Evolutionary conservation across 2,329 filamentous ascomycete species (phyloP).

Genomic region (Fusarium decemcellulare): DNA sequence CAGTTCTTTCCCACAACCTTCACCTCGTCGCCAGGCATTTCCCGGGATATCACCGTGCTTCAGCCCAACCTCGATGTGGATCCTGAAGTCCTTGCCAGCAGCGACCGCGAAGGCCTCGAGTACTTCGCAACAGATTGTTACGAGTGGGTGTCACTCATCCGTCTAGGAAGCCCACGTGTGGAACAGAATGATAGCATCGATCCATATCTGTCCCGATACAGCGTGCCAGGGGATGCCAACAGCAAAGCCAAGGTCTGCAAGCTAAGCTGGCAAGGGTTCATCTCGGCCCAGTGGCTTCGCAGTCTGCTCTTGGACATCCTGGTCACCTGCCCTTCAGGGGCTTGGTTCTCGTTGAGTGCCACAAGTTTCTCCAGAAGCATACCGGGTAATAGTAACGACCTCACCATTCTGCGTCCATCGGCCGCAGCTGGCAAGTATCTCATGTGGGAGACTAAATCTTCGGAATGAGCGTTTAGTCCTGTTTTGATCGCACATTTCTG

Average conservation of each 20-base stretch:
- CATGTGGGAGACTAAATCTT: constrained; percentile 70
- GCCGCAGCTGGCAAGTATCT: constrained; percentile 67
- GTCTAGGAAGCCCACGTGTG: constrained; percentile 76
- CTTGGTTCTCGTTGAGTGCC: constrained; percentile 70
- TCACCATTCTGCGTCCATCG: constrained; percentile 68
- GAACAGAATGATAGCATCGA: constrained; percentile 71
- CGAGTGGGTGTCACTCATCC: constrained; percentile 82
- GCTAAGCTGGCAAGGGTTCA: constrained; percentile 72
- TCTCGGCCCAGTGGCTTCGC: constrained; percentile 67
- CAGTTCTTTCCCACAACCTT: constrained; percentile 60
- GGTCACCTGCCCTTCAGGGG: constrained; percentile 56
- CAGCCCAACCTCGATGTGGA: constrained; percentile 47
- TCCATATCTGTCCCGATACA: constrained; percentile 78
- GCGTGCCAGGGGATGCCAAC: constrained; percentile 61
- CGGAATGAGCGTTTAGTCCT: constrained; percentile 63
- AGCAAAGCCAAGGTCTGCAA: constrained; percentile 58
- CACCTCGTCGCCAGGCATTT: constrained; percentile 48
- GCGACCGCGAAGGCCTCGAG: constrained; percentile 67
- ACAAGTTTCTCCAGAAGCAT: constrained; percentile 65
- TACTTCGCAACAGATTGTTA: constrained; percentile 75
- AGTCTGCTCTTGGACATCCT: constrained; percentile 63
- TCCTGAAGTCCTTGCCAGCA: constrained; percentile 47
- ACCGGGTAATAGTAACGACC: constrained; percentile 62
- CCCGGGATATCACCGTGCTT: constrained; percentile 33
- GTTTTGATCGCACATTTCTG: constrained; percentile 74